These are phyloP conservation scores for Trichoderma aggressivum DNA, from an alignment of 2,329 filamentous ascomycete genomes.

Conservation along the genomic window DNA sequence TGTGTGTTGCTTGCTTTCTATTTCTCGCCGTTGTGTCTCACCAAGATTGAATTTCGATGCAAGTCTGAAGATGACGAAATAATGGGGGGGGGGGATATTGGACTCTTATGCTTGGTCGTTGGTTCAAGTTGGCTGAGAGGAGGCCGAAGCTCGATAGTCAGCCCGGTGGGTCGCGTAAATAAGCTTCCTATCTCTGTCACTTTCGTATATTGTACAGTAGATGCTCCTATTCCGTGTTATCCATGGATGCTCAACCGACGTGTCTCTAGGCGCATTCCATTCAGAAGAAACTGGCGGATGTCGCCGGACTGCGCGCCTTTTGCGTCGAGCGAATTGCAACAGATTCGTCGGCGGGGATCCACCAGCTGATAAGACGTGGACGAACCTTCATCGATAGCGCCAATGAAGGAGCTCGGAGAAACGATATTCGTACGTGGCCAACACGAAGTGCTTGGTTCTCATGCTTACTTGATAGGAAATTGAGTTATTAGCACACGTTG, in stretches of 20 bases:
- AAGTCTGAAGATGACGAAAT: not conserved
- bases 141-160: not conserved
- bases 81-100: not conserved
- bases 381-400: not conserved
- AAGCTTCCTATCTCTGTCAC: not conserved
- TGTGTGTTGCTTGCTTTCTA: too few species aligned
- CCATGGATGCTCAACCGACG: not conserved
- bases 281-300: not conserved
- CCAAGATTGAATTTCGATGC: not conserved
- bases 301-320: conserved; percentile 3
- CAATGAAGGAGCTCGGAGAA: not conserved
- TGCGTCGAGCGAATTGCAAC: not conserved
- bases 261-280: not conserved
- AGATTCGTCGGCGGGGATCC: not conserved
- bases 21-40: not conserved
- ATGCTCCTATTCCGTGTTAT: not conserved
- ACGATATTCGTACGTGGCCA: not conserved
- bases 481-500: not conserved
- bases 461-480: not conserved
- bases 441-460: not conserved
- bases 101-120: conserved; percentile 1
- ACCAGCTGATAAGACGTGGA: conserved; percentile 1
- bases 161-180: conserved; percentile 3
- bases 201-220: not conserved
- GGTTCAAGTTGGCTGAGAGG: not conserved